These are phyloP conservation scores for Zygotorulaspora danielsina DNA, from an alignment of 805 yeast genomes.

Conservation along the genomic window DNA sequence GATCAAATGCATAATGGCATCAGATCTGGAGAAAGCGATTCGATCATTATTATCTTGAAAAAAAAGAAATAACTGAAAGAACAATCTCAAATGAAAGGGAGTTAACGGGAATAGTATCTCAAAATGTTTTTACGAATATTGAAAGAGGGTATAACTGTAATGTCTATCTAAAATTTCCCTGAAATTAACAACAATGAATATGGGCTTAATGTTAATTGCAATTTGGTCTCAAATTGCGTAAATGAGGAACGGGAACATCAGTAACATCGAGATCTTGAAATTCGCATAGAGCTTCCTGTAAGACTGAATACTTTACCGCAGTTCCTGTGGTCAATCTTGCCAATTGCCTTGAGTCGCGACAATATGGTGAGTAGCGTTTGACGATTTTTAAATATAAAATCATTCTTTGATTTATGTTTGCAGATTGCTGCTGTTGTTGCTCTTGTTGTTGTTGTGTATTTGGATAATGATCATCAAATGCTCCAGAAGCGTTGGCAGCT, in stretches of 20 bases:
- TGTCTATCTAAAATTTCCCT: constrained; percentile 3
- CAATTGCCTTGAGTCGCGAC: constrained; percentile 46
- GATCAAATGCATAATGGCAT: too few relatives aligned
- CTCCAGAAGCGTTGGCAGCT: constrained; percentile 39
- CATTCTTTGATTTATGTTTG: constrained; percentile 42
- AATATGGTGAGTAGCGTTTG: constrained; percentile 45
- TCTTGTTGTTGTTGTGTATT: constrained; percentile 12
- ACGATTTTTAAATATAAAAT: constrained; percentile 53
- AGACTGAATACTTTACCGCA: constrained; percentile 40
- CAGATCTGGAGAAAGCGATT: background rate
- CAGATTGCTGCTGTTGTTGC: constrained; percentile 11
- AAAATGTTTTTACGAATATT: constrained; percentile 3
- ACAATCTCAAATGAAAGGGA: background rate
- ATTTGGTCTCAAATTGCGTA: constrained; percentile 34
- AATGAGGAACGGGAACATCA: constrained; percentile 42
- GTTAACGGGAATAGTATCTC: background rate
- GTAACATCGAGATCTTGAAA: constrained; percentile 38
- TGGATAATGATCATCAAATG: constrained; percentile 33
- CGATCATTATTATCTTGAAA: background rate
- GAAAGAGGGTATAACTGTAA: background rate
- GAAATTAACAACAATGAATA: background rate
- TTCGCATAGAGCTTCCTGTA: constrained; percentile 38
- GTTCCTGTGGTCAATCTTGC: constrained; percentile 45
- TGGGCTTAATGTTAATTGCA: constrained; percentile 7
- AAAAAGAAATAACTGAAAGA: constrained; percentile 1